These are phyloP conservation scores for Trypanosoma cruzi DNA, from an alignment of 208 protist genomes.

Conservation along the genomic window DNA sequence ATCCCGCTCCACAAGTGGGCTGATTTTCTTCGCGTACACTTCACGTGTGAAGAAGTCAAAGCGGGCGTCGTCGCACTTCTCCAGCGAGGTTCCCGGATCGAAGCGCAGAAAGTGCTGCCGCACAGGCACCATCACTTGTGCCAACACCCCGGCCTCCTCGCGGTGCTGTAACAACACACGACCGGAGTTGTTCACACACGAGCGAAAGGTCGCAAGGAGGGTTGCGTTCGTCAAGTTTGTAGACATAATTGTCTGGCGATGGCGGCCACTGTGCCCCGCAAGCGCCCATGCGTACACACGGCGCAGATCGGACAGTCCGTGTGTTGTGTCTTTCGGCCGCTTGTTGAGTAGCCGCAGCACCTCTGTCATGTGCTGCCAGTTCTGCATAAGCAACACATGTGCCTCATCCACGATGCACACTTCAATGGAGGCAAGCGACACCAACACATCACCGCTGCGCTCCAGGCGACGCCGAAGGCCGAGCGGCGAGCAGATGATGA, in stretches of 20 bases:
- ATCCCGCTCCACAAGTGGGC: conserved; percentile 70
- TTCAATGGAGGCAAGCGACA: conserved; percentile 94
- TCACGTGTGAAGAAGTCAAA: conserved; percentile 93
- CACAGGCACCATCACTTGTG: conserved; percentile 66
- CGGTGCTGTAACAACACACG: conserved; percentile 62
- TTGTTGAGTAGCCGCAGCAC: conserved; percentile 82
- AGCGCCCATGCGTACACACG: conserved; percentile 88
- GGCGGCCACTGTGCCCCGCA: conserved; percentile 74
- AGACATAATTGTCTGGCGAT: conserved; percentile 95
- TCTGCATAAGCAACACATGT: conserved; percentile 97
- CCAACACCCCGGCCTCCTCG: conserved; percentile 55
- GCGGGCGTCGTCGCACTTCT: conserved; percentile 79
- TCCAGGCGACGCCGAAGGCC: conserved; percentile 84
- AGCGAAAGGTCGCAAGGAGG: conserved; percentile 89
- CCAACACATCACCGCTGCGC: conserved; percentile 71
- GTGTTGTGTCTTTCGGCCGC: conserved; percentile 81
- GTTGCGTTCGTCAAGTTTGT: conserved; percentile 77
- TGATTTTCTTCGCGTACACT: conserved; percentile 75
- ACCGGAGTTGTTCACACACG: conserved; percentile 71
- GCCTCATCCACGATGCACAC: conserved; percentile 93
- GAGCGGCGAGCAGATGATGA: conserved; percentile 96
- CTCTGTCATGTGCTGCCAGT: conserved; percentile 94
- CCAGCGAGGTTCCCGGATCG: conserved; percentile 46
- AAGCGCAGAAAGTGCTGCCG: conserved; percentile 94
- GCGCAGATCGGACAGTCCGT: conserved; percentile 84